Percentiles rank a stretch among this genome's conserved stretches.
These are phyloP conservation scores for Ustilaginoidea virens DNA, from an alignment of 2,329 filamentous ascomycete genomes.

Conservation along the genomic window DNA sequence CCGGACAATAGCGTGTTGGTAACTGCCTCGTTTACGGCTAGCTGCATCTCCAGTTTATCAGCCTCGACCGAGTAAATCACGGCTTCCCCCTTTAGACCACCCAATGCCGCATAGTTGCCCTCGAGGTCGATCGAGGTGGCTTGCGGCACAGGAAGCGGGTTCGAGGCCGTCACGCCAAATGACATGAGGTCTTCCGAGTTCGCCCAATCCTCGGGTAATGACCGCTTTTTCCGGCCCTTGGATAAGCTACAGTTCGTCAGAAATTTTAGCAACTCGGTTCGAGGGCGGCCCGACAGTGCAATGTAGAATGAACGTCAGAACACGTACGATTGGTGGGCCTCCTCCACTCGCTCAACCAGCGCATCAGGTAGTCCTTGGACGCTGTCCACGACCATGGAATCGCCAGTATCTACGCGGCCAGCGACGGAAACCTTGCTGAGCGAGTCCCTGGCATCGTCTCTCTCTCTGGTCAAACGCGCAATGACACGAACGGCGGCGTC, in stretches of 20 bases:
- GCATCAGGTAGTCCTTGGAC: conserved; percentile 58
- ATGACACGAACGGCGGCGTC: conserved; percentile 95
- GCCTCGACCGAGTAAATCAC: conserved; percentile 61
- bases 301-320: too few relatives aligned
- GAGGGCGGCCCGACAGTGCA: too few relatives aligned
- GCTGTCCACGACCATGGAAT: conserved; percentile 83
- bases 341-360: conserved; percentile 58
- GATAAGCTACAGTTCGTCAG: conserved; percentile 58
- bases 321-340: conserved; percentile 63
- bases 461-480: conserved; percentile 74
- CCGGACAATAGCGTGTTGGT: conserved; percentile 51
- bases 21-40: conserved; percentile 53
- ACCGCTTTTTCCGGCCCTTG: conserved; percentile 77
- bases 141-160: conserved; percentile 29
- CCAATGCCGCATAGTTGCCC: conserved; percentile 55
- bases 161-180: conserved; percentile 29
- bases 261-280: too few relatives aligned
- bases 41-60: conserved; percentile 49
- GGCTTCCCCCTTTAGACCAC: conserved; percentile 58
- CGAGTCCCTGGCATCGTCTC: conserved; percentile 83
- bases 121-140: conserved; percentile 33
- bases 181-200: conserved; percentile 52
- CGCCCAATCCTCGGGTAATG: conserved; percentile 73
- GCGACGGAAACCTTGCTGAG: conserved; percentile 72
- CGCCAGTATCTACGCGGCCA: conserved; percentile 41